A percentile compares a stretch with the other conserved stretches of the same genome.
Evolutionary conservation across 495 filamentous ascomycete species (phyloP).

Genomic region (Aspergillus avenaceus): DNA sequence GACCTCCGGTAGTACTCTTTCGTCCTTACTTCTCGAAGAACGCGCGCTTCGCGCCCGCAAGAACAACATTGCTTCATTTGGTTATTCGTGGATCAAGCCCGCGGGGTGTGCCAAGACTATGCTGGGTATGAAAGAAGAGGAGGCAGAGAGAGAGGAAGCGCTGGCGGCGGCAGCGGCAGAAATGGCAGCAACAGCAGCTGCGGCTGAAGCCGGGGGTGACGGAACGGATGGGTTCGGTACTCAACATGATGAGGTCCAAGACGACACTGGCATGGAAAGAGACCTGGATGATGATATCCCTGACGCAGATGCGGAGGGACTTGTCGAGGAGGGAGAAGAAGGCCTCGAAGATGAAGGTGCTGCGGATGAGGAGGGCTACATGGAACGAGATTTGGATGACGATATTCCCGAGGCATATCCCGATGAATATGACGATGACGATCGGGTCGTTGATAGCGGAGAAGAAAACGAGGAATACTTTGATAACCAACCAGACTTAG

Average conservation of each 20-base stretch:
- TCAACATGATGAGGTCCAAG: constrained; percentile 28
- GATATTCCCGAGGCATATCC: constrained; percentile 47
- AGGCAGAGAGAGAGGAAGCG: constrained; percentile 75
- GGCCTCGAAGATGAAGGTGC: constrained; percentile 33
- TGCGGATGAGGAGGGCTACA: constrained; percentile 38
- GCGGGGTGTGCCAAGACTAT: constrained; percentile 73
- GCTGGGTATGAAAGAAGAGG: constrained; percentile 72
- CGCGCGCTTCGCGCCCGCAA: constrained; percentile 62
- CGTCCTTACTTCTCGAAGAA: constrained; percentile 65
- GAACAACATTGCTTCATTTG: constrained; percentile 68
- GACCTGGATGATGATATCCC: constrained; percentile 49
- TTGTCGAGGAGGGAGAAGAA: constrained; percentile 41
- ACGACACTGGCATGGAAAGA: constrained; percentile 35
- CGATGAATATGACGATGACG: constrained; percentile 42
- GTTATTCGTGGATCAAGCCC: constrained; percentile 73
- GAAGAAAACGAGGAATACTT: constrained; percentile 30
- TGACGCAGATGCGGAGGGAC: constrained; percentile 36
- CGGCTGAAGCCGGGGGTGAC: constrained; percentile 41
- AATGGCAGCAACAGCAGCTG: constrained; percentile 57
- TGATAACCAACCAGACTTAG: constrained; percentile 40
- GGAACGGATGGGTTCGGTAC: constrained; percentile 19
- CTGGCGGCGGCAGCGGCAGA: constrained; percentile 66
- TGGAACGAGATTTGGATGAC: constrained; percentile 48
- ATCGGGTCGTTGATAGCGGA: constrained; percentile 30
- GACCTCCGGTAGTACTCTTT: constrained; percentile 39